Conservation (phyloP, 2,329 filamentous ascomycete genomes). For the Coleophoma eucalyptorum region DNA sequence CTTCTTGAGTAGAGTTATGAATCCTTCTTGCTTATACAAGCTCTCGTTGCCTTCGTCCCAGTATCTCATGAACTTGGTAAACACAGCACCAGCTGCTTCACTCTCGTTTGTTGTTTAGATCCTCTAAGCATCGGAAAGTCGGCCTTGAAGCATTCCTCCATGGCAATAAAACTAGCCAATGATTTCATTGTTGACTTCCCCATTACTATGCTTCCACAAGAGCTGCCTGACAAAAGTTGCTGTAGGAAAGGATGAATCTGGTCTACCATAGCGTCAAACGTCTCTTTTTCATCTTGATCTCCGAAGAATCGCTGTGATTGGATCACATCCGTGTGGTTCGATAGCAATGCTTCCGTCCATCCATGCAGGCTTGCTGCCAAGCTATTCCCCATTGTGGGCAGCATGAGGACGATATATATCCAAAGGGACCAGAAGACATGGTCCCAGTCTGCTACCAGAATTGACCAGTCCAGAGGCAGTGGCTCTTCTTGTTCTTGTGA, state of each 20-base stretch:
- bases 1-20: no score
- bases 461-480: constrained; percentile 1
- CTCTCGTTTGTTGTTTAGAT: no score
- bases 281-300: not conserved
- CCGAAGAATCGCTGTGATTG: not conserved
- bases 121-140: not conserved
- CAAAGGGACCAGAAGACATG: not conserved
- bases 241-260: not conserved
- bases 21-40: no score
- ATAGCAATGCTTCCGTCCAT: not conserved
- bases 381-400: not conserved
- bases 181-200: not conserved
- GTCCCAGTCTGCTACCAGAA: not conserved
- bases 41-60: no score
- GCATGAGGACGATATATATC: not conserved
- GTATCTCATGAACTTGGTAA: no score
- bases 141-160: not conserved
- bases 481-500: not conserved
- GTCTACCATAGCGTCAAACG: not conserved
- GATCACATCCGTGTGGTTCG: not conserved
- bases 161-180: not conserved
- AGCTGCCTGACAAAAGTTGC: not conserved
- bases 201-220: not conserved
- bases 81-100: no score
- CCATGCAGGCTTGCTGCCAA: not conserved